Base-by-base conservation (phyloP, 2,329 filamentous ascomycete species). In the Alternaria atra region DNA sequence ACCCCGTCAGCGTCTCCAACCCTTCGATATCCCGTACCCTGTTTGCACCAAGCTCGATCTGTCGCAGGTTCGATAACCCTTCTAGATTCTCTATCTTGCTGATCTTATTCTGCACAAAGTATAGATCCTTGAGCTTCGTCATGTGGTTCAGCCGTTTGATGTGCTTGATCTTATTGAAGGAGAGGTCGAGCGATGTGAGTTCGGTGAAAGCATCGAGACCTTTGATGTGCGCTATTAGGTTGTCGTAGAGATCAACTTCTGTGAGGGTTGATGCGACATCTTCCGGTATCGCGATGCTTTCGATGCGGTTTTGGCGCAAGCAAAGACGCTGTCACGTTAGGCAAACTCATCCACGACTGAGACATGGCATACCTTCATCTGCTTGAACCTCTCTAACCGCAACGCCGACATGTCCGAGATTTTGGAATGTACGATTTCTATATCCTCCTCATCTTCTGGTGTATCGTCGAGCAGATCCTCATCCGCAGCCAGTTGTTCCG, bases 131-230 rank as follows among this genome's bases (percentile, higher is more conserved):
- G 58, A 98, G 85, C 55, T 93, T 86, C 23, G 83, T 90, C 60
- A 99, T 82, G 72, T 94, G 91, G 60, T 86, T 86, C 67, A 98
- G 83, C 72, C 94, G 89, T 80, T 97, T 97, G 83, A 99, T 97
- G 80, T 97, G 94, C 79, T 97, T 97, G 83, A 99, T 94, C 84
- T 98, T 98, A 84, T 99, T 99, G 87, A 97, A 99, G 79, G 92
- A 96, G 52, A 99, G 85, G 77, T 99, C 95, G 55, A 99, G 87
- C 58, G 84, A 90, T 6, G 87, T 92, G 55, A 99, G 86, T 63
- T 91, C 85, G 12, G 85, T 87, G 58, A 97, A 87, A 46, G 88
- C 84, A 55, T 97, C 93, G 46, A 99, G 85, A 30, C 92, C 92
- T 67, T 90, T 89, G 79, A 97, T 88, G 79, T 97, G 93, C 10